Evolutionary conservation across 2,329 filamentous ascomycete genomes (phyloP), one percentile per base, ranked within the genome.

Genomic region (Teratosphaeria epicoccoides): DNA sequence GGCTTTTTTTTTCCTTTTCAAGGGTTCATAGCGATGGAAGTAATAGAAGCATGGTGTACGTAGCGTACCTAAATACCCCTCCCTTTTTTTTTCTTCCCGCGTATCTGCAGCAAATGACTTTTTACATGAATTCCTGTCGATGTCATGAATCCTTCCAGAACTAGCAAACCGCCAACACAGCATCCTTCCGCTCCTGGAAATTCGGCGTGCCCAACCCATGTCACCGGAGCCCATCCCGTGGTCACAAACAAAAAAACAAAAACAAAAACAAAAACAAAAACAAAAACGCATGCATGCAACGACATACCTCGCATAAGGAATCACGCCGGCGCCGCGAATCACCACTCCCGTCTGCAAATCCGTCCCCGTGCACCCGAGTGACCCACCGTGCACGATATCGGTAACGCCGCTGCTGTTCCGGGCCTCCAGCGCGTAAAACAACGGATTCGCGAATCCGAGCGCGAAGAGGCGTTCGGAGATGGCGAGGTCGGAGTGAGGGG

Each of bases 391-490:
- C 17, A 57, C 70, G 59, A 66, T 71, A 55, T 81, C 78, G 1
- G 67, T 77, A 17, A 80, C 67, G 0, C 68, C 75, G 10, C 59
- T 63, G 26, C 73, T 65, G 3, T 22, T 48, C 25, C 11, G 3
- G 2, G 66, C 67, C 10, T 49, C 50, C 6, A 47, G 22, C 7
- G 66, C 68, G 61, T 82, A 83, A 2, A 82, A 60, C 76, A 76
- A 79, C 0, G 79, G 80, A 57, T 83, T 82, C 33, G 82, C 55
- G 68, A 79, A 82, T 12, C 71, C 71, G 2, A 73, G 56, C 9
- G 63, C 52, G 54, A 69, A 75, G 2, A 57, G 55, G 7, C 68
- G 44, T 55, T 73, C 70, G 49, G 69, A 74, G 0, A 62, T 51
- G 17, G 68, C 67, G 22, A 77, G 62, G 55, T 80, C 77, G 3